These are phyloP conservation scores for Schizosaccharomyces osmophilus DNA, from an alignment of 805 yeast species.

Conservation along the genomic window DNA sequence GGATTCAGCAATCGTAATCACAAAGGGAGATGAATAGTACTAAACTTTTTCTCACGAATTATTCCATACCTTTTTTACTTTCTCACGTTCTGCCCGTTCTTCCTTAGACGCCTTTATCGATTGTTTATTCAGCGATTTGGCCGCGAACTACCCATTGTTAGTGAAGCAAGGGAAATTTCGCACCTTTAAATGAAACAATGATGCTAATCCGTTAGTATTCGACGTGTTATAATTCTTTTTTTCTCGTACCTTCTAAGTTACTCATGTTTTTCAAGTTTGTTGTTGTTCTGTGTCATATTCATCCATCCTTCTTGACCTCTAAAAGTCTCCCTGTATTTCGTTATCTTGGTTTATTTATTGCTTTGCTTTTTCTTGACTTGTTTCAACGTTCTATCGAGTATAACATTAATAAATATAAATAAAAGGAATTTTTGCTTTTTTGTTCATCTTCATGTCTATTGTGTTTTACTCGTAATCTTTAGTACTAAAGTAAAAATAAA, in stretches of 20 bases:
- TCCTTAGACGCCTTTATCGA: conserved; percentile 80
- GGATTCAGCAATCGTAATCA: too few species aligned
- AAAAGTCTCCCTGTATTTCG: too few species aligned
- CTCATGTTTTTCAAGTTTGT: not conserved
- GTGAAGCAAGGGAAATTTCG: not conserved
- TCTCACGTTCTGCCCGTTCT: conserved; percentile 63
- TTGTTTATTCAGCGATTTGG: conserved; percentile 76
- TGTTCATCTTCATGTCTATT: too few species aligned
- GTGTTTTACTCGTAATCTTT: too few species aligned
- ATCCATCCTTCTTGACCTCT: not conserved
- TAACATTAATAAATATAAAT: too few species aligned
- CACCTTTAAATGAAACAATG: conserved; percentile 38
- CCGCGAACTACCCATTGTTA: conserved; percentile 35
- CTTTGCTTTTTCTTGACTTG: too few species aligned
- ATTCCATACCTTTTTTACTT: conserved; percentile 39
- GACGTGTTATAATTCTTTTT: not conserved
- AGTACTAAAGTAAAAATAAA: too few species aligned
- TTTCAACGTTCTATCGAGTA: too few species aligned
- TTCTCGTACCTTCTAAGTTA: not conserved
- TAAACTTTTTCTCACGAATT: too few species aligned
- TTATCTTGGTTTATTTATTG: too few species aligned
- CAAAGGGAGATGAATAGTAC: too few species aligned
- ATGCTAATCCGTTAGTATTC: conserved; percentile 16
- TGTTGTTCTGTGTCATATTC: not conserved
- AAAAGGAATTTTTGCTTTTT: too few species aligned